These are phyloP conservation scores for Mucor saturninus DNA, from an alignment of 371 early-diverging fungal species.

Conservation along the genomic window DNA sequence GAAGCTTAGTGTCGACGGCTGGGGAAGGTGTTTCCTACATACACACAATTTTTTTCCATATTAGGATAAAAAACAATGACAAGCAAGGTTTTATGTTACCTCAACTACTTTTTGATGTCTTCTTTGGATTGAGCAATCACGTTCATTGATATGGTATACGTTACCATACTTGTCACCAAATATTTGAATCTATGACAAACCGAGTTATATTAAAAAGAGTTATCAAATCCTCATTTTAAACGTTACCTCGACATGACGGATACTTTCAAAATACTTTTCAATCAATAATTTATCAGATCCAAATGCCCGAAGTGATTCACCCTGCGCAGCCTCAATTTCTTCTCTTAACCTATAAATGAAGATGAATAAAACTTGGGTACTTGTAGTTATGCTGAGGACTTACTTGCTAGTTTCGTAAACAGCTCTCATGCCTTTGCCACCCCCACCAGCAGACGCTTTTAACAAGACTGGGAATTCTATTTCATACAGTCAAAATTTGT, in stretches of 20 bases:
- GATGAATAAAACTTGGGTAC: not conserved
- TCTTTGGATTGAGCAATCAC: slow-evolving; percentile 90
- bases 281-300: slow-evolving; percentile 90
- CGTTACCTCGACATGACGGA: slow-evolving; percentile 87
- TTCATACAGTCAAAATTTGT: not conserved
- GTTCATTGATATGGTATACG: slow-evolving; percentile 83
- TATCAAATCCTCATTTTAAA: too few species aligned
- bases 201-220: too few species aligned
- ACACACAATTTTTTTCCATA: slow-evolving; percentile 4
- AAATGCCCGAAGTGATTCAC: slow-evolving; percentile 87
- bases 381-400: slow-evolving; percentile 1
- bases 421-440: slow-evolving; percentile 92
- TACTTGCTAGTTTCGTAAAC: slow-evolving; percentile 50
- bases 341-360: slow-evolving; percentile 63
- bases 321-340: slow-evolving; percentile 81
- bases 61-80: slow-evolving; percentile 24
- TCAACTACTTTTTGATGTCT: slow-evolving; percentile 89
- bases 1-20: slow-evolving; percentile 52
- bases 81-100: slow-evolving; percentile 39
- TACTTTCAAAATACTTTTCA: slow-evolving; percentile 92
- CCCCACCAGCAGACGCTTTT: slow-evolving; percentile 92
- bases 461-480: slow-evolving; percentile 85
- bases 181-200: slow-evolving; percentile 65
- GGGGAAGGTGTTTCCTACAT: slow-evolving; percentile 65
- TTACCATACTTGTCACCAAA: slow-evolving; percentile 84